Base-by-base conservation (phyloP, 805 yeast genomes). In the Kluyveromyces aestuarii region DNA sequence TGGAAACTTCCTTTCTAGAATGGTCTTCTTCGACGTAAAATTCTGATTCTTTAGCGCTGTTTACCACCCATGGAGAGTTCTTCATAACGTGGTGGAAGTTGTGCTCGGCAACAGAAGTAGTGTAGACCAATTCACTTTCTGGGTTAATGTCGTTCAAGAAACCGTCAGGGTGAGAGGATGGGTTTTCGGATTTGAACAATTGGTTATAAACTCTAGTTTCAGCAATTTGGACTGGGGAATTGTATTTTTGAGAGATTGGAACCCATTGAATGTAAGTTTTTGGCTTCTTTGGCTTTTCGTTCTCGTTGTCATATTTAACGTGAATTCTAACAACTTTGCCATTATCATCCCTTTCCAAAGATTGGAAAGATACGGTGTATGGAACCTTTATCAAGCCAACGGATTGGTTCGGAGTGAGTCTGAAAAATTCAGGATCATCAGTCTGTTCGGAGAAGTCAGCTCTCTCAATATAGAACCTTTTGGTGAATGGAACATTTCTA, bases 261-360 rank as follows among this genome's bases (percentile, higher is more conserved):
- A 93, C 82, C 99, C 99, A 93, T 71, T 93, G 99, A 62, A 93
- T 89, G 64, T 75, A 93, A 9, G 99, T 90, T 79, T 91, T 93
- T 62, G 99, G 99, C 64, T 87, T 88, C 66, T 74, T 77, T 55
- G 72, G 72, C 45, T 67, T 70, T 48, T 70, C 71, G 14, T 64
- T 63, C 48, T 79, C 87, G 53, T 79, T 80, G 62, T 89, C 86
- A 62, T 91, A 93, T 59, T 82, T 78, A 45, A 85, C 96, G 57
- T 83, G 82, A 50, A 93, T 79, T 68, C 78, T 80, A 18, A 72
- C 72, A 47, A 90, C 79, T 44, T 77, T 72, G 18, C 96, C 96
- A 14, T 68, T 54, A 0, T 66, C 56, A 40, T 68, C 73, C 58
- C 73, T 80, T 54, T 82, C 87, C 49, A 81, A 76, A 46, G 81